Conservation (phyloP, 306 rosid genomes). For the Medicago ruthenica region DNA sequence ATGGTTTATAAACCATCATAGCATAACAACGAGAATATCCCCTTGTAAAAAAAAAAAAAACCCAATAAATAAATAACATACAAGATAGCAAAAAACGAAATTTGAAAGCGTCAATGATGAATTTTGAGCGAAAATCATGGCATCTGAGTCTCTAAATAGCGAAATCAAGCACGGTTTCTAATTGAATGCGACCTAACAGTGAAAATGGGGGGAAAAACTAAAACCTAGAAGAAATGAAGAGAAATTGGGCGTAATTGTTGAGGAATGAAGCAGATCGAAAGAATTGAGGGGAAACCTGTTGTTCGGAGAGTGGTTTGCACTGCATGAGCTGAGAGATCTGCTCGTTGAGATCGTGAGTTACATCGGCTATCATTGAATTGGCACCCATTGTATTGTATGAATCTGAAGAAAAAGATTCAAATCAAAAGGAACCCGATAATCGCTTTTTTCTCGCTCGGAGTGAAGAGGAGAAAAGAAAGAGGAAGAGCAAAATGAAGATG, state of each 20-base stretch:
- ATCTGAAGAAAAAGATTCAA: conserved; percentile 20
- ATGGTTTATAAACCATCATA: neutral
- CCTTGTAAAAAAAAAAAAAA: conserved; percentile 5
- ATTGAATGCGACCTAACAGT: neutral
- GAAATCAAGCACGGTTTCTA: conserved; percentile 25
- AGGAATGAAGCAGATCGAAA: conserved; percentile 34
- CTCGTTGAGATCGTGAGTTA: conserved; percentile 73
- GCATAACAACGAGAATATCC: conserved; percentile 8
- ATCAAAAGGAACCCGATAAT: conserved; percentile 57
- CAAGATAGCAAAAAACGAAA: conserved; percentile 6
- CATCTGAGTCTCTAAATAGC: conserved; percentile 30
- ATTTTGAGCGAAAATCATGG: neutral
- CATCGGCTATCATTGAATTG: conserved; percentile 66
- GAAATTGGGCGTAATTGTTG: neutral
- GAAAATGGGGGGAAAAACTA: neutral
- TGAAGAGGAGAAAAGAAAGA: conserved; percentile 5
- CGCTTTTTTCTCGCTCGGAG: conserved; percentile 42
- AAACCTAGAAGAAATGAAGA: neutral
- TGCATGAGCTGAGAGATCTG: conserved; percentile 99
- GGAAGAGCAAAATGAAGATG: conserved; percentile 24
- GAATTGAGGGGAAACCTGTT: conserved; percentile 62
- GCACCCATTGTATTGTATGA: conserved; percentile 61
- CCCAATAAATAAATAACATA: neutral
- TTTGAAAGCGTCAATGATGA: conserved; percentile 1
- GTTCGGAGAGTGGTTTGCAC: conserved; percentile 98